Percentiles rank a stretch among this genome's conserved stretches.
Evolutionary conservation across 441 rosid genomes (phyloP).

Genomic region (Bruguiera hainesii): DNA sequence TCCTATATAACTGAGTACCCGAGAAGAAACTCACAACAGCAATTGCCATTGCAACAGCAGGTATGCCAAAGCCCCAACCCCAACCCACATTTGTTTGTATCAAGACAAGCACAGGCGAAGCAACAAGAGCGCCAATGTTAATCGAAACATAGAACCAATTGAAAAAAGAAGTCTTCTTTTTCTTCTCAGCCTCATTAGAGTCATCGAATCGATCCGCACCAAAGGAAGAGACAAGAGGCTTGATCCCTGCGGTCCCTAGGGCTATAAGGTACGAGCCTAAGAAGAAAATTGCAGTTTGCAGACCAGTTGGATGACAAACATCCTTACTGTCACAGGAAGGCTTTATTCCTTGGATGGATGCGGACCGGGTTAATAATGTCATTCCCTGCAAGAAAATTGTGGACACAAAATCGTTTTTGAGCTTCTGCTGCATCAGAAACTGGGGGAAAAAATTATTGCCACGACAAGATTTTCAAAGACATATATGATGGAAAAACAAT

Average conservation of each 20-base stretch:
- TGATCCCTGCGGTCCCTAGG: conserved; percentile 84
- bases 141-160: conserved; percentile 95
- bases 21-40: no score
- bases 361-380: conserved; percentile 64
- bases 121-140: conserved; percentile 78
- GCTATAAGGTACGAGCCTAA: conserved; percentile 75
- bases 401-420: not conserved
- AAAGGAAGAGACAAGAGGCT: conserved; percentile 91
- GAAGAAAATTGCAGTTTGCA: conserved; percentile 47
- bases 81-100: conserved; percentile 38
- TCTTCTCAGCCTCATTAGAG: conserved; percentile 59
- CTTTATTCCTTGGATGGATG: conserved; percentile 56
- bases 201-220: conserved; percentile 97
- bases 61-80: no score
- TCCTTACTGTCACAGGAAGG: conserved; percentile 44
- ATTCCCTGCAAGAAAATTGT: conserved; percentile 43
- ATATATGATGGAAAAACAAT: no score
- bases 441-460: not conserved
- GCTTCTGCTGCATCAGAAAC: not conserved
- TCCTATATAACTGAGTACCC: no score
- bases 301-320: conserved; percentile 43
- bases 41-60: no score
- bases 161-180: conserved; percentile 77
- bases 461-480: conserved; percentile 10
- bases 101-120: conserved; percentile 83